phyloP scores from a whole-genome alignment of 192 early-diverging fungal species.

The Entomortierella chlamydospora region DNA sequence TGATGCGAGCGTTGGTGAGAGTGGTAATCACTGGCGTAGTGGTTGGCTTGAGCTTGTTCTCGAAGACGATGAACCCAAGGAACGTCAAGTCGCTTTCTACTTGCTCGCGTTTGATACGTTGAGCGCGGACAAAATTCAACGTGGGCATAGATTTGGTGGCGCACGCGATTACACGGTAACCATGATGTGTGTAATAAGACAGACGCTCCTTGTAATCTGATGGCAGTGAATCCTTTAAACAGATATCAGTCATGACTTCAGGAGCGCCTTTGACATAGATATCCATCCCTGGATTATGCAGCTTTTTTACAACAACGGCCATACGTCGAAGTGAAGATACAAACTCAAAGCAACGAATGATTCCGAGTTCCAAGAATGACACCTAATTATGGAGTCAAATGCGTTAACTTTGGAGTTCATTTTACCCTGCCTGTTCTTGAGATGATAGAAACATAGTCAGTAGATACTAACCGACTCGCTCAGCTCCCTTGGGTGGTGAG shows the following conservation, averaged over 20 bases:
- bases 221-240: constrained; percentile 86
- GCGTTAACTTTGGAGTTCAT: background rate
- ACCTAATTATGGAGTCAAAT: constrained; percentile 4
- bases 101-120: constrained; percentile 82
- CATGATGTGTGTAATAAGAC: constrained; percentile 91
- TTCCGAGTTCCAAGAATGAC: constrained; percentile 75
- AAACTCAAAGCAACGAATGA: constrained; percentile 95
- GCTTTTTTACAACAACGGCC: constrained; percentile 88
- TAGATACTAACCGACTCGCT: constrained; percentile 25
- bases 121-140: constrained; percentile 78
- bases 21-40: constrained; percentile 82
- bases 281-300: constrained; percentile 73
- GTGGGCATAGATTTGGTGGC: constrained; percentile 79
- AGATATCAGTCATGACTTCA: constrained; percentile 92
- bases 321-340: constrained; percentile 89
- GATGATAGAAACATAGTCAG: background rate
- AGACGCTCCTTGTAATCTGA: constrained; percentile 84
- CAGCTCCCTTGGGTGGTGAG: constrained; percentile 19
- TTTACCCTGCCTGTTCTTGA: background rate
- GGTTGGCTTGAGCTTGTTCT: constrained; percentile 97
- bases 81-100: constrained; percentile 90
- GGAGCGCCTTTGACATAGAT: constrained; percentile 99
- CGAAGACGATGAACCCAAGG: constrained; percentile 97
- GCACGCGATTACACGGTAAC: constrained; percentile 96
- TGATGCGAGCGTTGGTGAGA: constrained; percentile 86